phyloP scores from a whole-genome alignment of 2,329 filamentous ascomycete species.

The Penicillium sp. region DNA sequence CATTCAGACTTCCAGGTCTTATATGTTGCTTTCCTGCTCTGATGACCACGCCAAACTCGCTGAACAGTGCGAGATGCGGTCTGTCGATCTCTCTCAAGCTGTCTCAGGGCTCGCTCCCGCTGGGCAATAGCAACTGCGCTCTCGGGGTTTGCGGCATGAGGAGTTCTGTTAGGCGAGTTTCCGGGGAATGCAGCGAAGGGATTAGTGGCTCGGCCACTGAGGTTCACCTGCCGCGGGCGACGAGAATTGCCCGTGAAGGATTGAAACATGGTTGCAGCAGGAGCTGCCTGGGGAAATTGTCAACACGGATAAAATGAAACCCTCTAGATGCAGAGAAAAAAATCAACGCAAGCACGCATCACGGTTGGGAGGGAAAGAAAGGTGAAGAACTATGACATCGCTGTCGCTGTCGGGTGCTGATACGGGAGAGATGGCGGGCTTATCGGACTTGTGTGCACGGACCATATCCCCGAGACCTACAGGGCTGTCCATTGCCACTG shows the following conservation, averaged over 20 bases:
- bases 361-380: constrained; percentile 3
- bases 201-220: constrained; percentile 79
- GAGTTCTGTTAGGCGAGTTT: constrained; percentile 50
- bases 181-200: constrained; percentile 65
- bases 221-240: constrained; percentile 86
- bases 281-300: constrained; percentile 2
- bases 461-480: constrained; percentile 1
- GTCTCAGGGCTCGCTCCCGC: constrained; percentile 75
- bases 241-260: constrained; percentile 87
- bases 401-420: constrained; percentile 13
- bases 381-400: constrained; percentile 30
- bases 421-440: constrained; percentile 19
- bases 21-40: constrained; percentile 58
- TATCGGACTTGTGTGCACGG: constrained; percentile 22
- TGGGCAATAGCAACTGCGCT: constrained; percentile 81
- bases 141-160: constrained; percentile 62
- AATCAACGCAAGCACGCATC: constrained; percentile 23
- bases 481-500: constrained; percentile 11
- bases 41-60: constrained; percentile 76
- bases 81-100: constrained; percentile 74
- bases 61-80: constrained; percentile 75
- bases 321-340: constrained; percentile 14
- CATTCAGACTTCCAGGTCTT: constrained; percentile 59
- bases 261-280: constrained; percentile 67
- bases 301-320: not conserved